Evolutionary conservation across 2,329 filamentous ascomycete species (phyloP), one percentile per base, ranked within the genome.

Genomic region (Sporothrix globosa): DNA sequence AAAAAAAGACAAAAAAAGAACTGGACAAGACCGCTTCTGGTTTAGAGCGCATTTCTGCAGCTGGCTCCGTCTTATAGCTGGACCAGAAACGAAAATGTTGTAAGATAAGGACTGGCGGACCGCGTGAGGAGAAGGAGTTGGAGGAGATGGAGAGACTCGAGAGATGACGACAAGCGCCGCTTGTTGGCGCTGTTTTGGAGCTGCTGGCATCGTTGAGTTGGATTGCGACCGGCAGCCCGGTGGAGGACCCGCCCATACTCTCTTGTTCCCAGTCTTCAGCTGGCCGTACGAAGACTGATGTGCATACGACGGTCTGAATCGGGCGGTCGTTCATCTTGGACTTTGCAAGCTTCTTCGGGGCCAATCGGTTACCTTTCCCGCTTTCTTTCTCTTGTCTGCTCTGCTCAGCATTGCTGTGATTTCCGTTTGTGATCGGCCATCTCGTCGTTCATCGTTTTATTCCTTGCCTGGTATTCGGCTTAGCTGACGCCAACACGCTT

Each of bases 131-230:
- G 39, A 39, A 14, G 27, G 10, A 14, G 14, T 1, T 30, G 54
- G 48, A n/a, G 65, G 27, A 17, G 39, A 39, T 9, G 10, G 7
- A 60, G 30, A 41, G 30, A 21, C 41, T 13, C 48, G 48, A 63
- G 30, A 53, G 52, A 56, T 68, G 66, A 56, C 66, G 52, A 68
- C 50, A 68, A 68, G 66, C 66, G 66, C 66, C 50, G 21, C 34
- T 10, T 21, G 50, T 6, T 19, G 52, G 50, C 21, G 65, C 48
- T 39, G 27, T 39, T 24, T 41, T 44, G 41, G 0, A 30, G 2
- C 27, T 30, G 27, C 27, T 30, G 27, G 27, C 27, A 4, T 30
- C 5, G 27, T 4, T 30, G 27, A 4, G 44, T 27, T 66, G 44
- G 48, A 67, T 67, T 67, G 65, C 65, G 65, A 67, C 30, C 48